Percentiles rank a stretch among this genome's conserved stretches.
Evolutionary conservation across 1,139 yeast species (phyloP).

Genomic region (Nakaseomyces glabratus): DNA sequence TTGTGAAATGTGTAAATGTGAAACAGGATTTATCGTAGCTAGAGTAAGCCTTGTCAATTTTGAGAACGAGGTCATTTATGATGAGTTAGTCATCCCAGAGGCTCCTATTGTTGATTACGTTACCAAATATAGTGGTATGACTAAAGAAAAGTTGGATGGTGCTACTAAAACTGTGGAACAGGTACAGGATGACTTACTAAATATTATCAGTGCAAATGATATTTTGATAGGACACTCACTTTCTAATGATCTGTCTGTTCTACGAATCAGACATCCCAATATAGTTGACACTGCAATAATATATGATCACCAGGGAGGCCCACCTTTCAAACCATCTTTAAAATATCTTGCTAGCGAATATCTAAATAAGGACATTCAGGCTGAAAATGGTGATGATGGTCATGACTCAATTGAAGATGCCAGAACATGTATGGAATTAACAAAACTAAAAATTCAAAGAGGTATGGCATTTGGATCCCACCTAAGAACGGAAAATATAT

Average conservation of each 20-base stretch:
- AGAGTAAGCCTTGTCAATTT: slow-evolving; percentile 68
- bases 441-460: slow-evolving; percentile 55
- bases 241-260: slow-evolving; percentile 55
- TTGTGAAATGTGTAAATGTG: slow-evolving; percentile 83
- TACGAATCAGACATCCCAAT: slow-evolving; percentile 52
- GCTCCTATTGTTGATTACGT: slow-evolving; percentile 68
- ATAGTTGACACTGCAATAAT: slow-evolving; percentile 60
- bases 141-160: slow-evolving; percentile 50
- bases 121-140: slow-evolving; percentile 80
- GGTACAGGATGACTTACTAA: slow-evolving; percentile 49
- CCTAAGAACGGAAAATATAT: slow-evolving; percentile 37
- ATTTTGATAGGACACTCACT: slow-evolving; percentile 65
- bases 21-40: slow-evolving; percentile 56
- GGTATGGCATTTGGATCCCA: slow-evolving; percentile 60
- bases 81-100: slow-evolving; percentile 68
- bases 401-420: slow-evolving; percentile 90
- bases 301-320: slow-evolving; percentile 70
- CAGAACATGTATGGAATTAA: slow-evolving; percentile 65
- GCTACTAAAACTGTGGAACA: slow-evolving; percentile 62
- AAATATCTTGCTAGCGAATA: slow-evolving; percentile 53
- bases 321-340: slow-evolving; percentile 70
- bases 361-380: slow-evolving; percentile 54
- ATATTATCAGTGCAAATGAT: slow-evolving; percentile 42
- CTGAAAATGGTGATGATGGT: slow-evolving; percentile 44
- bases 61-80: slow-evolving; percentile 51